phyloP scores from a whole-genome alignment of 805 yeast species.

The Debaryomyces prosopidis region DNA sequence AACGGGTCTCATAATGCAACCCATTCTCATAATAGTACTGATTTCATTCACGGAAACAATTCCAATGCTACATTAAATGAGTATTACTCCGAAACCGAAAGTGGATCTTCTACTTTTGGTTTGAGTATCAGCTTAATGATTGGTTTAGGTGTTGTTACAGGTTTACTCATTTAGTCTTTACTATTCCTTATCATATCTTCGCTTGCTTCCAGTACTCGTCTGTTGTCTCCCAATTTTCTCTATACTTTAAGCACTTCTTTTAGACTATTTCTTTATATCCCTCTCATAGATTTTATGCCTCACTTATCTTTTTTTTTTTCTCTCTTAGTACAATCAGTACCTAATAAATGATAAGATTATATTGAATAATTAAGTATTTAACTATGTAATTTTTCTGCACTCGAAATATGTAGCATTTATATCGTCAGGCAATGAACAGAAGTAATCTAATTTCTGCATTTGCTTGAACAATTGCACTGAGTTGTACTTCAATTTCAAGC shows the following conservation, averaged over 20 bases:
- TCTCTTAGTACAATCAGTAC: not conserved
- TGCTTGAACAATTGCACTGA: constrained; percentile 46
- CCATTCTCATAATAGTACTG: not conserved
- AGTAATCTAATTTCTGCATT: constrained; percentile 51
- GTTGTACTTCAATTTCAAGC: constrained; percentile 42
- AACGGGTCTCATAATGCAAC: not conserved
- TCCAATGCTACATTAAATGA: constrained; percentile 9
- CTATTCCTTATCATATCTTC: not conserved
- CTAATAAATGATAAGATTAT: not conserved
- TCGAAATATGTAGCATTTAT: constrained; percentile 52
- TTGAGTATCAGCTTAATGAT: constrained; percentile 3
- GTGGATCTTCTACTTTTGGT: constrained; percentile 6
- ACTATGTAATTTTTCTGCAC: constrained; percentile 40
- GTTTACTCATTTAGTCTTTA: constrained; percentile 5
- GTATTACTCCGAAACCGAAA: constrained; percentile 13
- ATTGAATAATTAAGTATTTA: not conserved
- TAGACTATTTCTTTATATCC: not conserved
- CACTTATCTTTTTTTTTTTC: not conserved
- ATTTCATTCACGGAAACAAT: constrained; percentile 5
- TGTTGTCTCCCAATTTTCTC: not conserved
- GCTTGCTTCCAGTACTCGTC: not conserved
- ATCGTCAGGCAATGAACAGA: constrained; percentile 51
- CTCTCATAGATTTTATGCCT: constrained; percentile 1
- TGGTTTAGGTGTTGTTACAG: constrained; percentile 4
- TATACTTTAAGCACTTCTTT: not conserved